Percentiles rank a stretch among this genome's conserved stretches.
Evolutionary conservation across 441 rosid genomes (phyloP).

Genomic region (Erysimum pusillum): DNA sequence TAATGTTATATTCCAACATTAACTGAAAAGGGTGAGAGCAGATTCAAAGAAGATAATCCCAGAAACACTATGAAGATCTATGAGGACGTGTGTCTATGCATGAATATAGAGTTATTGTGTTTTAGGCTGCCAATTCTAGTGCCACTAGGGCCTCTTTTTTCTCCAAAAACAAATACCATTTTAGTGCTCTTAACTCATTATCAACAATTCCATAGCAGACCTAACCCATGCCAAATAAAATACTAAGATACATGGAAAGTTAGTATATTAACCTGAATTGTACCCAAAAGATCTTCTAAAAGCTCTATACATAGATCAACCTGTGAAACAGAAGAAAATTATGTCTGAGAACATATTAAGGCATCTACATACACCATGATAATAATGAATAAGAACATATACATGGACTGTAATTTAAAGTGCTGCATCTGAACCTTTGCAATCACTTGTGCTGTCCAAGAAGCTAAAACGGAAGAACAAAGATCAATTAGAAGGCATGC

Average conservation of each 20-base stretch:
- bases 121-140: constrained; percentile 2
- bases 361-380: not conserved
- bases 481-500: constrained; percentile 87
- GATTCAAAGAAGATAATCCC: constrained; percentile 1
- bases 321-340: constrained; percentile 54
- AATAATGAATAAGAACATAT: constrained; percentile 15
- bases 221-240: constrained; percentile 2
- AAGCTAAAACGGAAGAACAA: constrained; percentile 77
- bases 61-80: not conserved
- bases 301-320: constrained; percentile 83
- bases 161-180: not conserved
- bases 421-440: constrained; percentile 68
- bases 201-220: constrained; percentile 12
- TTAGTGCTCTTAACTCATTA: not conserved
- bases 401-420: constrained; percentile 24
- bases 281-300: constrained; percentile 81
- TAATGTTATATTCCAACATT: constrained; percentile 23
- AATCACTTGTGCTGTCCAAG: constrained; percentile 79
- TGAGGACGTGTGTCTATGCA: not conserved
- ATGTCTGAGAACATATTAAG: constrained; percentile 30
- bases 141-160: not conserved
- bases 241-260: not conserved
- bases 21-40: not conserved
- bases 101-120: not conserved
- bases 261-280: constrained; percentile 66